These are phyloP conservation scores for Fusarium nematophilum DNA, from an alignment of 2,329 filamentous ascomycete genomes.

Conservation along the genomic window DNA sequence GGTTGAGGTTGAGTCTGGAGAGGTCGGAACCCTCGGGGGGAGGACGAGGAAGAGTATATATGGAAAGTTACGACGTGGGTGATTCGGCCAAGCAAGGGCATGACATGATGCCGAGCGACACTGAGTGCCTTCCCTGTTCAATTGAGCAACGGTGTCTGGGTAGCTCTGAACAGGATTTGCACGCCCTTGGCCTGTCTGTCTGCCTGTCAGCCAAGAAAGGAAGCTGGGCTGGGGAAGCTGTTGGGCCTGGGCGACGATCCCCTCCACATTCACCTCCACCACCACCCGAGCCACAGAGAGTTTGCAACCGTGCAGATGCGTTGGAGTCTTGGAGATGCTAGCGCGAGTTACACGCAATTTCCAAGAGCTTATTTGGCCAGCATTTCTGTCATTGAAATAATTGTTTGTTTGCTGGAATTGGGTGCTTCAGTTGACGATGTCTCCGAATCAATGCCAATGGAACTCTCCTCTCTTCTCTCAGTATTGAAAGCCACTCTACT, in stretches of 20 bases:
- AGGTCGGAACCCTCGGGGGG: neutral
- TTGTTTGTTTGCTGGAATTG: too few species aligned
- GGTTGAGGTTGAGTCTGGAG: neutral
- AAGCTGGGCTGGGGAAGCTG: conserved; percentile 13
- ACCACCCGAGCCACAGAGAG: too few species aligned
- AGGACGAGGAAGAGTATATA: conserved; percentile 13
- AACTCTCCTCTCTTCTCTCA: too few species aligned
- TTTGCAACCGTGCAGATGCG: too few species aligned
- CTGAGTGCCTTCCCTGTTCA: too few species aligned
- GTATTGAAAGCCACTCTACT: too few species aligned
- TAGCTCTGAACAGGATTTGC: conserved; percentile 25
- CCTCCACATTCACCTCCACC: conserved; percentile 9
- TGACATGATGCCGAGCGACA: conserved; percentile 24
- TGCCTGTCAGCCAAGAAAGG: conserved; percentile 26
- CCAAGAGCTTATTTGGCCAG: conserved; percentile 9
- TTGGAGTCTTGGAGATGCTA: conserved; percentile 6
- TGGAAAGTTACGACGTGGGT: conserved; percentile 3
- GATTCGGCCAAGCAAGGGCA: conserved; percentile 27
- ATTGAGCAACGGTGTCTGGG: neutral
- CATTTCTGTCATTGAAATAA: too few species aligned
- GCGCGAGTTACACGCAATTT: neutral
- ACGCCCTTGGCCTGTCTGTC: conserved; percentile 7
- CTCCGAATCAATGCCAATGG: too few species aligned
- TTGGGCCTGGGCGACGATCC: conserved; percentile 23
- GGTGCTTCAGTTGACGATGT: too few species aligned